Evolutionary conservation across 2,329 filamentous ascomycete species (phyloP).

Genomic region (Botryosphaeria agaves): DNA sequence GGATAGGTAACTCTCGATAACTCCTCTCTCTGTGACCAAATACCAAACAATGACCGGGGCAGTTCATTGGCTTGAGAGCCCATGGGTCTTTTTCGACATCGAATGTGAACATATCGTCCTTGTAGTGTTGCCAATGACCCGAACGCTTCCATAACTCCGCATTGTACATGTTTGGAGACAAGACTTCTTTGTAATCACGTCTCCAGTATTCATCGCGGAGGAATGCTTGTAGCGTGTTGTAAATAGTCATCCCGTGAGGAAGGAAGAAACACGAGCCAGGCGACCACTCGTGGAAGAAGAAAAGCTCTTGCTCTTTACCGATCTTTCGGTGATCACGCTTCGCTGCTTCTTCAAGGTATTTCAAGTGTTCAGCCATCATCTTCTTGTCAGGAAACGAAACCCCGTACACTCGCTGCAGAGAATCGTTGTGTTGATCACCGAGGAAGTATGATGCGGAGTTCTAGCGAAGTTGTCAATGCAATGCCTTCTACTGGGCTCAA

Average conservation of each 20-base stretch:
- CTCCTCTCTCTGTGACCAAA: slow-evolving; percentile 71
- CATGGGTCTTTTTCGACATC: slow-evolving; percentile 67
- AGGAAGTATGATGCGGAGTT: slow-evolving; percentile 80
- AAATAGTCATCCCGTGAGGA: slow-evolving; percentile 82
- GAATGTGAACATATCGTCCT: slow-evolving; percentile 92
- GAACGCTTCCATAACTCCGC: slow-evolving; percentile 84
- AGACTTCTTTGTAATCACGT: slow-evolving; percentile 87
- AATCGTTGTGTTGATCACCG: slow-evolving; percentile 84
- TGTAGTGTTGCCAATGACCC: slow-evolving; percentile 86
- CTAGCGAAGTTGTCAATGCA: slow-evolving; percentile 15
- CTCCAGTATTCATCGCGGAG: slow-evolving; percentile 80
- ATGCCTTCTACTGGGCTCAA: no score
- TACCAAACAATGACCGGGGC: slow-evolving; percentile 81
- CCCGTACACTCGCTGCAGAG: slow-evolving; percentile 89
- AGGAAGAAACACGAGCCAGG: slow-evolving; percentile 87
- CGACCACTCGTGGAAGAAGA: slow-evolving; percentile 91
- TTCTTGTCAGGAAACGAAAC: slow-evolving; percentile 97
- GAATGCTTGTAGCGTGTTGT: slow-evolving; percentile 72
- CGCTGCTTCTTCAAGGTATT: slow-evolving; percentile 92
- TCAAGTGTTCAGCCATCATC: slow-evolving; percentile 78
- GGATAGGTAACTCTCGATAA: slow-evolving; percentile 78
- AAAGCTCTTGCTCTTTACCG: slow-evolving; percentile 88
- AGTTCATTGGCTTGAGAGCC: slow-evolving; percentile 96
- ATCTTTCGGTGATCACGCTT: slow-evolving; percentile 93
- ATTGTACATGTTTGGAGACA: slow-evolving; percentile 94